Percentiles rank a stretch among this genome's conserved stretches.
Conservation (phyloP, 495 filamentous ascomycete genomes). For the Neurospora intermedia region DNA sequence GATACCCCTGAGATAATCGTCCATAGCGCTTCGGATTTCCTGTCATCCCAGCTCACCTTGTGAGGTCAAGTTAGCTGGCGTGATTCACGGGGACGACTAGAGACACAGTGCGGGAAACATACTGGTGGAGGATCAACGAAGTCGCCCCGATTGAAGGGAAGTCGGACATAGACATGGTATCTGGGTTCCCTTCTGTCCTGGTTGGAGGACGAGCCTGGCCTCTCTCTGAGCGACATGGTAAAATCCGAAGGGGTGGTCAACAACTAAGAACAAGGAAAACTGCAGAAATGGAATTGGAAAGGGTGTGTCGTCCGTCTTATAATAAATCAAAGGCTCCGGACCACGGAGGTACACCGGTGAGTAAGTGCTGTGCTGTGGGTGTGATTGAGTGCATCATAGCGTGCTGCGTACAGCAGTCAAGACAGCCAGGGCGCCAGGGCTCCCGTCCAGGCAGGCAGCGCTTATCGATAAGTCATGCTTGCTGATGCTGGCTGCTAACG, state of each 20-base stretch:
- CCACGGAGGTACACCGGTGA: background rate
- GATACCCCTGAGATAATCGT: slow-evolving; percentile 71
- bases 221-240: slow-evolving; percentile 11
- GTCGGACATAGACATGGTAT: slow-evolving; percentile 72
- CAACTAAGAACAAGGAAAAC: background rate
- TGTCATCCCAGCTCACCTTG: slow-evolving; percentile 50
- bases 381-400: no score
- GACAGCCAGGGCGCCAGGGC: background rate
- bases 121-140: slow-evolving; percentile 88
- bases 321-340: background rate
- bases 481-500: background rate
- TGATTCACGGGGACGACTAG: background rate
- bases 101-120: slow-evolving; percentile 22
- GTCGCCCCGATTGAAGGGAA: slow-evolving; percentile 76
- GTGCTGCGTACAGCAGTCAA: background rate
- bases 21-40: slow-evolving; percentile 86
- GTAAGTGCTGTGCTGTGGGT: no score
- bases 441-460: background rate
- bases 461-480: background rate
- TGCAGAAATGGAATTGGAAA: background rate
- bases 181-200: slow-evolving; percentile 26
- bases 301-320: background rate
- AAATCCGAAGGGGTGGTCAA: background rate
- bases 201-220: slow-evolving; percentile 4
- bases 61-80: background rate